Percentiles rank a stretch among this genome's conserved stretches.
Conservation (phyloP, 1,284 basidiomycete species). For the Xerocomus amazonicus region DNA sequence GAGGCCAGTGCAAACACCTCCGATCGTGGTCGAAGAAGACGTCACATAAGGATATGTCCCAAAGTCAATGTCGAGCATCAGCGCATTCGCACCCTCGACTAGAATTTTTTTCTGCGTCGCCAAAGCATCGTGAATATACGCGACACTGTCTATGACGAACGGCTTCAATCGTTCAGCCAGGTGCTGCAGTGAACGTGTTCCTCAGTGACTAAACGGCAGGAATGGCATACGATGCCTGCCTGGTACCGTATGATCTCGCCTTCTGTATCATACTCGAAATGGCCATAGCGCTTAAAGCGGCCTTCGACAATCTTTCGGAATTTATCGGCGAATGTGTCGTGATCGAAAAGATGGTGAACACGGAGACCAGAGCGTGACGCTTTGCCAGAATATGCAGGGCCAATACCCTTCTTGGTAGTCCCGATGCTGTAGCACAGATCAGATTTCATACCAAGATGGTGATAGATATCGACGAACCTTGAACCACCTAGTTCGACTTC, state of each 20-base stretch:
- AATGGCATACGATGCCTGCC: conserved; percentile 38
- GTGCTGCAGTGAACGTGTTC: conserved; percentile 40
- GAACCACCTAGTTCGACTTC: conserved; percentile 95
- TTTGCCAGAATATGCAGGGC: conserved; percentile 97
- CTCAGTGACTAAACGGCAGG: background rate
- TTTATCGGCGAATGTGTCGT: conserved; percentile 81
- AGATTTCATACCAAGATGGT: background rate
- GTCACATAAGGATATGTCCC: conserved; percentile 98
- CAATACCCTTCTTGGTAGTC: conserved; percentile 97
- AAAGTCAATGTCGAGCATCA: conserved; percentile 98
- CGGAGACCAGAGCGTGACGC: conserved; percentile 94
- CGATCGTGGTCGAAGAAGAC: conserved; percentile 88
- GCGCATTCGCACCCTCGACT: conserved; percentile 95
- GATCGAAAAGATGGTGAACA: conserved; percentile 95
- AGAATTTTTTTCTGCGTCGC: conserved; percentile 75
- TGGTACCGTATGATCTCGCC: conserved; percentile 93
- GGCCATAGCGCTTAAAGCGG: conserved; percentile 95
- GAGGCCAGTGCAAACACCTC: conserved; percentile 94
- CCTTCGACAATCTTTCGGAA: conserved; percentile 97
- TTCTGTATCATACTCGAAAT: conserved; percentile 99
- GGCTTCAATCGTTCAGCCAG: conserved; percentile 86
- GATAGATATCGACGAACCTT: conserved; percentile 45
- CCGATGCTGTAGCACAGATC: conserved; percentile 67
- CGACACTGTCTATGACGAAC: conserved; percentile 85
- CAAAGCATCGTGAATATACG: conserved; percentile 83